Percentiles rank a stretch among this genome's conserved stretches.
phyloP scores from a whole-genome alignment of 768 basidiomycete species.

The Trametes cinnabarina region DNA sequence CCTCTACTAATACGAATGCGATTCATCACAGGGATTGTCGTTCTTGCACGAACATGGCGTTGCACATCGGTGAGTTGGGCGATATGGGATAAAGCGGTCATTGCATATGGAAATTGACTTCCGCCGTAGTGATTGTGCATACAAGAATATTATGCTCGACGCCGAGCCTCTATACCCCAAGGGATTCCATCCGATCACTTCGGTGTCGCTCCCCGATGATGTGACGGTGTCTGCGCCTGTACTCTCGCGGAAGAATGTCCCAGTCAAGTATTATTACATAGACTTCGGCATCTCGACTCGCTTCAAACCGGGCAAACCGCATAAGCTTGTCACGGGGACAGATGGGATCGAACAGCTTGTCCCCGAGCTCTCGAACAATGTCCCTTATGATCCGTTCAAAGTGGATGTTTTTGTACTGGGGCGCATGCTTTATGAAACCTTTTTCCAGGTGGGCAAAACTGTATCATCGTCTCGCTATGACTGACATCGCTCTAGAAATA shows the following conservation, averaged over 20 bases:
- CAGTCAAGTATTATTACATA: conserved; percentile 27
- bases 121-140: conserved; percentile 20
- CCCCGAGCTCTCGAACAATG: conserved; percentile 21
- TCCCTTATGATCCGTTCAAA: conserved; percentile 27
- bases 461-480: no score
- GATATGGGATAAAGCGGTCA: no score
- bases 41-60: no score
- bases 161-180: conserved; percentile 20
- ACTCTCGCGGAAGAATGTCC: neutral
- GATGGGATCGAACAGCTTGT: conserved; percentile 21
- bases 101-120: neutral
- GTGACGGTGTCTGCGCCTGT: neutral
- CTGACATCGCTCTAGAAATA: no score
- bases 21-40: no score
- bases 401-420: conserved; percentile 26
- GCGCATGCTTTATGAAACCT: conserved; percentile 8
- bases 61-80: no score
- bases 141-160: conserved; percentile 27
- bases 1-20: no score
- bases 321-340: conserved; percentile 14
- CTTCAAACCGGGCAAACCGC: conserved; percentile 9
- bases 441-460: conserved; percentile 9
- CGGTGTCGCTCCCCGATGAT: neutral
- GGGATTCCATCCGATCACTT: conserved; percentile 22
- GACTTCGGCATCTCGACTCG: conserved; percentile 29